Evolutionary conservation across 192 early-diverging fungal genomes (phyloP), one percentile per base, ranked within the genome.

Genomic region (Coemansia sp.): DNA sequence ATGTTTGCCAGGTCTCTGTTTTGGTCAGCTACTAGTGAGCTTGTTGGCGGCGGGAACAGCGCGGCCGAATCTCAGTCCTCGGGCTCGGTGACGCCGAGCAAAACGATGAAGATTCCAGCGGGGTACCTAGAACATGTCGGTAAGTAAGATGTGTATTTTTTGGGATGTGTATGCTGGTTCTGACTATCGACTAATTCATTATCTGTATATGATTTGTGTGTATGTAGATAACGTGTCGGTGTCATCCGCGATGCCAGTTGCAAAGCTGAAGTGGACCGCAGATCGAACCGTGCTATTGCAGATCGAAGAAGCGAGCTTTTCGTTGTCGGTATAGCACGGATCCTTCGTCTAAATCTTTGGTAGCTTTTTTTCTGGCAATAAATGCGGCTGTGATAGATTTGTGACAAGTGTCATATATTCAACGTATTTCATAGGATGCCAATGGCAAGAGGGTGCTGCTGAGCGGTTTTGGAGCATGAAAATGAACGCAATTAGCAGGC

Each of bases 1-100:
- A 80, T 80, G 78, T 74, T 85, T 69, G 78, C 83, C 6, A 66
- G 70, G 20, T 76, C 83, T 52, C 60, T 85, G 66, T 74, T 83
- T 46, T 73, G 76, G 76, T n/a, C 76, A 8, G 49, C 74, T 12
- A 58, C 57, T 33, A 58, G 57, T 24, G 57, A 58, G 57, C 57
- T 58, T 1, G 40, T 58, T 9, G 34, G 55, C 46, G 34, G 65
- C 24, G 72, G 62, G 34, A 62, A 44, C 39, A 36, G 18, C 18
- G 58, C 47, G 18, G 22, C 52, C 47, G 43, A 61, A 5, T 15
- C 29, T 36, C 69, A 58, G 62, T 33, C 71, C 16, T 66, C 69
- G 55, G 80, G 80, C 57, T 75, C 75, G 22, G 76, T 79, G 53
- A 38, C 66, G 53, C 70, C 81, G 3, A 47, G 36, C 62, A 78